phyloP scores from a whole-genome alignment of 75 land plant genomes.

The Azolla pinnata region DNA sequence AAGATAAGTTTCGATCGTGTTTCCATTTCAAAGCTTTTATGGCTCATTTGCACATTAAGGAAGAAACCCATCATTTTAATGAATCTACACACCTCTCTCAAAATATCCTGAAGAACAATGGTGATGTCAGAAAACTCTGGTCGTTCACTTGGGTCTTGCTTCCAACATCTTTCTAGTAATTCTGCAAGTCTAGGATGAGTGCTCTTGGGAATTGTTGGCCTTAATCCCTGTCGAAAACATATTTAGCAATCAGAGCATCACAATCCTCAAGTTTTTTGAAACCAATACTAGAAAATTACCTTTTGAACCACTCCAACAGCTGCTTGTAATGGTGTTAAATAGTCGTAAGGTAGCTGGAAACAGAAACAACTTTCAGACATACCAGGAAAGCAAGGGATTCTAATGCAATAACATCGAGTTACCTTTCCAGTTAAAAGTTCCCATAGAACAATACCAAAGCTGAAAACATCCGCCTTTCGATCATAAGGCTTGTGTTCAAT shows the following conservation, averaged over 20 bases:
- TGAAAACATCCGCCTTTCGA: slow-evolving; percentile 91
- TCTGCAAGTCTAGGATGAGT: slow-evolving; percentile 62
- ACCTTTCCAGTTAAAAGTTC: slow-evolving; percentile 95
- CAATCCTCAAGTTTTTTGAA: no score
- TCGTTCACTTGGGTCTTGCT: slow-evolving; percentile 65
- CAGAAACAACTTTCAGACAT: no score
- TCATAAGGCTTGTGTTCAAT: slow-evolving; percentile 97
- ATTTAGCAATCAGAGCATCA: no score
- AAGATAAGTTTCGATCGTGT: no score
- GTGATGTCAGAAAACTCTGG: slow-evolving; percentile 83
- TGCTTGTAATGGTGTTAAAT: slow-evolving; percentile 90
- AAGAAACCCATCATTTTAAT: no score
- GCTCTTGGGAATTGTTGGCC: slow-evolving; percentile 88
- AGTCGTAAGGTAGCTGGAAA: slow-evolving; percentile 83
- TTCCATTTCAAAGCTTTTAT: no score
- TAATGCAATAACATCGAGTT: no score
- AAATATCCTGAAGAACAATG: slow-evolving; percentile 48
- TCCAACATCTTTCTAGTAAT: slow-evolving; percentile 80
- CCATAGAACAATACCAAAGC: slow-evolving; percentile 92
- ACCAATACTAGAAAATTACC: no score
- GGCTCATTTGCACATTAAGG: no score
- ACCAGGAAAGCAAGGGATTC: no score
- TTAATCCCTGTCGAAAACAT: slow-evolving; percentile 72
- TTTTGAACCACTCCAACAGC: slow-evolving; percentile 98
- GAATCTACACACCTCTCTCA: slow-evolving; percentile 70